Evolutionary conservation across 163 green algal species (phyloP).

Genomic region (Botryococcus braunii): DNA sequence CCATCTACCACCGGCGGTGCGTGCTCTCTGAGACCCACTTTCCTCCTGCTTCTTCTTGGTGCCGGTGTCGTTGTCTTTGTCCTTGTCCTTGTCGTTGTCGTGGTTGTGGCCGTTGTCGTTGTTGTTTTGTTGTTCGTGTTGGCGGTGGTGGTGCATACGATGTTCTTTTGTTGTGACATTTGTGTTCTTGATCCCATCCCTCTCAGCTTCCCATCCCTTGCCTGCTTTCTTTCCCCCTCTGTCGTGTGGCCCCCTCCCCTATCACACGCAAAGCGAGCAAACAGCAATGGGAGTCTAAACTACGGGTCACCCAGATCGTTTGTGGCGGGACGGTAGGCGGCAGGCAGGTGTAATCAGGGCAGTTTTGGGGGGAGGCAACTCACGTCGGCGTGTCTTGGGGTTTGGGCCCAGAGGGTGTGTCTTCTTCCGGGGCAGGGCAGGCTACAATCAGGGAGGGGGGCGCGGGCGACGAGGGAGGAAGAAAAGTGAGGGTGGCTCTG

Average conservation of each 20-base stretch:
- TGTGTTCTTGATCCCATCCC: no score
- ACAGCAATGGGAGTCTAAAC: no score
- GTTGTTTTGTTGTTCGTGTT: no score
- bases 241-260: no score
- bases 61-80: neutral
- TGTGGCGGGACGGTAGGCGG: neutral
- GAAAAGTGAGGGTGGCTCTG: slow-evolving; percentile 37
- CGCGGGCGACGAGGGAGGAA: neutral
- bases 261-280: no score
- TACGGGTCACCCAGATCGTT: neutral
- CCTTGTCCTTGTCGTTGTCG: no score
- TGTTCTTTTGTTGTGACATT: no score
- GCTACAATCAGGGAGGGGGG: neutral
- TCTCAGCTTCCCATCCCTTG: no score
- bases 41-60: no score
- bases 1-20: neutral
- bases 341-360: neutral
- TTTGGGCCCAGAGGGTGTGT: neutral
- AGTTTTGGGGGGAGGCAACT: neutral
- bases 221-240: no score
- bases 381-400: neutral
- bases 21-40: neutral
- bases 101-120: no score
- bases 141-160: no score
- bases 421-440: neutral